Percentiles rank a stretch among this genome's conserved stretches.
Evolutionary conservation across 768 basidiomycete species (phyloP).

Genomic region (Pleurotus djamor): DNA sequence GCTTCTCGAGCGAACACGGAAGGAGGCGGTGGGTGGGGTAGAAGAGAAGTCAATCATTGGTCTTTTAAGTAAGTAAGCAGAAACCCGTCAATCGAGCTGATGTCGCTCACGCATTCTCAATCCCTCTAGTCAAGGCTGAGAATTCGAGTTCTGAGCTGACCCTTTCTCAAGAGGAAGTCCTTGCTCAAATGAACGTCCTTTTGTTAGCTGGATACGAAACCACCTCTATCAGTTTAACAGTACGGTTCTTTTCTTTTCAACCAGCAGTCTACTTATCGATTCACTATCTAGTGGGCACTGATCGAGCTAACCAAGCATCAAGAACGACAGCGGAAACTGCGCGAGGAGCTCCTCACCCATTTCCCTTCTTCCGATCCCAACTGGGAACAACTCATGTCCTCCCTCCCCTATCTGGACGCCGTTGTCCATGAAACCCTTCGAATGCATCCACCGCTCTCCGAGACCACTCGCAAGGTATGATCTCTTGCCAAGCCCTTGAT

Average conservation of each 20-base stretch:
- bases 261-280: too few relatives aligned
- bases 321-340: slow-evolving; percentile 43
- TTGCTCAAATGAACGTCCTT: slow-evolving; percentile 36
- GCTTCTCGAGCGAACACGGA: slow-evolving; percentile 31
- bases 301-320: slow-evolving; percentile 49
- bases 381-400: slow-evolving; percentile 49
- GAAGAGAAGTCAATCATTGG: slow-evolving; percentile 41
- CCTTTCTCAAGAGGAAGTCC: slow-evolving; percentile 32
- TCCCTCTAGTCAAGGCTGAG: slow-evolving; percentile 31
- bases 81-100: not conserved
- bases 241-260: slow-evolving; percentile 11
- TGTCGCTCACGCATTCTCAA: not conserved
- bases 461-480: slow-evolving; percentile 36
- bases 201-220: slow-evolving; percentile 52
- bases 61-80: slow-evolving; percentile 28
- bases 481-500: too few relatives aligned
- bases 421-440: slow-evolving; percentile 44
- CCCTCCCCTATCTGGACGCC: slow-evolving; percentile 55
- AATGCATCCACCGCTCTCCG: slow-evolving; percentile 36
- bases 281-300: slow-evolving; percentile 46
- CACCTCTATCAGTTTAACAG: slow-evolving; percentile 42
- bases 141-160: slow-evolving; percentile 16
- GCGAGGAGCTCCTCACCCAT: slow-evolving; percentile 40
- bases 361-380: slow-evolving; percentile 44
- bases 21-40: slow-evolving; percentile 24